These are phyloP conservation scores for Lasiodiplodia citricola DNA, from an alignment of 2,329 filamentous ascomycete genomes.

Conservation along the genomic window DNA sequence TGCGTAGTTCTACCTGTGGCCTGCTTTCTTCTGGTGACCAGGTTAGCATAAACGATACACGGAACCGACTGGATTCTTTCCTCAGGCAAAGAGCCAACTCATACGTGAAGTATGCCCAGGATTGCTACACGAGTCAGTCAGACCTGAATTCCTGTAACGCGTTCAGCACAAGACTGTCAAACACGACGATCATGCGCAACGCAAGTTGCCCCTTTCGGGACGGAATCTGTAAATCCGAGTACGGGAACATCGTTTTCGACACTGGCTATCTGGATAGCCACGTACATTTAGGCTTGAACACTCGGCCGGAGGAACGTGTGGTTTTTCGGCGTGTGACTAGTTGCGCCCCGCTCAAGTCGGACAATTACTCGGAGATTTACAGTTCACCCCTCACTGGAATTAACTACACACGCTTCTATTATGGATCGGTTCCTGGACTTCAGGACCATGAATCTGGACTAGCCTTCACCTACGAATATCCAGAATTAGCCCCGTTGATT, in stretches of 20 bases:
- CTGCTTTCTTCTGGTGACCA: no score
- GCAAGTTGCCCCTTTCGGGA: constrained; percentile 29
- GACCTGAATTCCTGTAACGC: constrained; percentile 18
- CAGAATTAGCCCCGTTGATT: no score
- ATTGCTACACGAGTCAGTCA: constrained; percentile 26
- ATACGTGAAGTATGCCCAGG: background rate
- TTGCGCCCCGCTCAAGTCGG: constrained; percentile 28
- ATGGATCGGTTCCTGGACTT: no score
- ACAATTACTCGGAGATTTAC: background rate
- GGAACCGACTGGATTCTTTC: background rate
- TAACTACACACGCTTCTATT: background rate
- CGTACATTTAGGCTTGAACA: constrained; percentile 33
- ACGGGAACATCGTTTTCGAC: constrained; percentile 30
- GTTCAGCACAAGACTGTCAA: constrained; percentile 21
- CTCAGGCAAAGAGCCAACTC: constrained; percentile 23
- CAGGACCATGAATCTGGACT: no score
- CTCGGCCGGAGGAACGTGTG: constrained; percentile 28
- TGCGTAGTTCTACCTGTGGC: constrained; percentile 38
- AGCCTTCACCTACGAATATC: no score
- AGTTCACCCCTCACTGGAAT: background rate
- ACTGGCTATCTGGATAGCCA: constrained; percentile 32
- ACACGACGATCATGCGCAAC: constrained; percentile 21
- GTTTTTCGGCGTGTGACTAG: constrained; percentile 7
- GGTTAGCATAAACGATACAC: no score
- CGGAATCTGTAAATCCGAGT: constrained; percentile 26